phyloP scores from a whole-genome alignment of 2,329 filamentous ascomycete genomes.

The Colletotrichum incanum region DNA sequence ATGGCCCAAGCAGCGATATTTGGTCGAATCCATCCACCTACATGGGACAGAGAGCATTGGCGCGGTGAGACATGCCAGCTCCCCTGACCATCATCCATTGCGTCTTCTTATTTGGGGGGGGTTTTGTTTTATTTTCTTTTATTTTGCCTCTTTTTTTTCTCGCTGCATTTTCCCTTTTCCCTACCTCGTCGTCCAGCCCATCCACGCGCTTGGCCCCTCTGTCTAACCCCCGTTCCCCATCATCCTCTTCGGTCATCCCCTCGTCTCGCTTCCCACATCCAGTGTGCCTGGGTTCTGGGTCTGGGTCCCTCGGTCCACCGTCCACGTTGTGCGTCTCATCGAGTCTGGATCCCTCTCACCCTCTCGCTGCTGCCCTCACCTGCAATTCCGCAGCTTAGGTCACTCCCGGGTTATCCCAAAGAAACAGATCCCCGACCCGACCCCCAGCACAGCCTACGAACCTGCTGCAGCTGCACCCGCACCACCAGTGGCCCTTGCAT shows the following conservation, averaged over 20 bases:
- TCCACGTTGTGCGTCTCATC: conserved; percentile 33
- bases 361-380: neutral
- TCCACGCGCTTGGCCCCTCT: neutral
- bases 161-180: too few relatives aligned
- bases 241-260: neutral
- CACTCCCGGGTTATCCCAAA: neutral
- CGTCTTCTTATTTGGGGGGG: too few relatives aligned
- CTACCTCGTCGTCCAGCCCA: neutral
- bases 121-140: too few relatives aligned
- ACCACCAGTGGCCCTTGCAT: conserved; percentile 11
- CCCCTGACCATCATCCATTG: too few relatives aligned
- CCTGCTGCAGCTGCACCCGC: neutral
- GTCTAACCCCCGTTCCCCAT: neutral
- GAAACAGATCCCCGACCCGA: neutral
- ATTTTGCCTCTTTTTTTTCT: too few relatives aligned
- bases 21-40: neutral
- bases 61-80: too few relatives aligned
- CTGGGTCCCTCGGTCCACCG: conserved; percentile 21
- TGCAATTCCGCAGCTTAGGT: neutral
- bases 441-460: conserved; percentile 11
- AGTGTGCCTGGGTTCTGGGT: conserved; percentile 10
- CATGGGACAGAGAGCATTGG: neutral
- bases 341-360: conserved; percentile 20
- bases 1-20: neutral
- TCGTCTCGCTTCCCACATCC: conserved; percentile 8